phyloP scores from a whole-genome alignment of 768 basidiomycete species.

The Kwoniella europaea region DNA sequence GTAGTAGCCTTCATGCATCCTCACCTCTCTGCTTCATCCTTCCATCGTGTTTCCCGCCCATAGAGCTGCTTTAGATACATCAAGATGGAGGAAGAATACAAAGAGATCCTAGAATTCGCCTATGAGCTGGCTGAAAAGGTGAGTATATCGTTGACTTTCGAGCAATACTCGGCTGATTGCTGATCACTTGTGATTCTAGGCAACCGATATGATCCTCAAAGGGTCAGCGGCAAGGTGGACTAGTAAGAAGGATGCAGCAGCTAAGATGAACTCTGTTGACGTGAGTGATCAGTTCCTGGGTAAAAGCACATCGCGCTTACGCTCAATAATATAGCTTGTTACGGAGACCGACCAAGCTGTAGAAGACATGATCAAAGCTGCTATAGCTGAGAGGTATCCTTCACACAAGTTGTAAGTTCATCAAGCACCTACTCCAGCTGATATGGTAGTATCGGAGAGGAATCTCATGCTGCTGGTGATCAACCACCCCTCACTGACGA shows the following conservation, averaged over 20 bases:
- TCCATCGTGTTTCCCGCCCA: neutral
- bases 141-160: neutral
- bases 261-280: slow-evolving; percentile 94
- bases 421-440: slow-evolving; percentile 5
- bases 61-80: neutral
- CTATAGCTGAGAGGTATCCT: slow-evolving; percentile 72
- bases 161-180: neutral
- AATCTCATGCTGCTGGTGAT: slow-evolving; percentile 79
- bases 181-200: slow-evolving; percentile 14
- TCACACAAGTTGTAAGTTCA: slow-evolving; percentile 76
- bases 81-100: slow-evolving; percentile 26
- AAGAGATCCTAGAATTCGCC: slow-evolving; percentile 36
- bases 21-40: neutral
- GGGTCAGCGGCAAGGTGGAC: slow-evolving; percentile 67
- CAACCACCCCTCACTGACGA: slow-evolving; percentile 72
- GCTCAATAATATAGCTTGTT: slow-evolving; percentile 64
- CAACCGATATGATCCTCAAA: slow-evolving; percentile 61
- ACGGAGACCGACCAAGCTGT: slow-evolving; percentile 93
- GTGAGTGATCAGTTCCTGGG: slow-evolving; percentile 21
- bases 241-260: slow-evolving; percentile 64
- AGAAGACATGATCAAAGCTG: slow-evolving; percentile 77
- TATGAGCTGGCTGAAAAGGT: slow-evolving; percentile 38
- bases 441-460: slow-evolving; percentile 79
- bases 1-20: neutral
- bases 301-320: neutral